Base-by-base conservation (phyloP, 345 rosid species). In the Eutrema japonicum region DNA sequence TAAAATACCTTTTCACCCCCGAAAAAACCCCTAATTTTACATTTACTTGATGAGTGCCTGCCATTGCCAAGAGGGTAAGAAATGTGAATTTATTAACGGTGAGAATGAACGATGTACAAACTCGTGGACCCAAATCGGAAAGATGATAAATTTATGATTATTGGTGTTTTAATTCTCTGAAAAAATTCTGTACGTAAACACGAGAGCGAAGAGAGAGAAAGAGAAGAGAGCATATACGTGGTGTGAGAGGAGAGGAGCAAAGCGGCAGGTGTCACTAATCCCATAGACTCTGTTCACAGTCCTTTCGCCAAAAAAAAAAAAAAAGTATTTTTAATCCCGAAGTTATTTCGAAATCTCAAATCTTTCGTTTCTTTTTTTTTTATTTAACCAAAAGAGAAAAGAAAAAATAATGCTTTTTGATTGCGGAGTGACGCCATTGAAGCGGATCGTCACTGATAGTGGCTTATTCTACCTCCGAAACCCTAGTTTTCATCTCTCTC, bases 181-280 rank as follows among this genome's bases (percentile, higher is more conserved):
- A 32, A 33, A 53, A 2, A 10, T 10, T 61, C 70, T 68, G 56
- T 68, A 52, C 63, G 68, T 55, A 48, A 66, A 59, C 72, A 65
- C 71, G 43, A 57, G 67, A 66, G 46, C 11, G 57, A 48, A 10
- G 61, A 58, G 70, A 66, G 67, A 45, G 30, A 40, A 10, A 32
- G 13, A 49, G 51, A 53, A 50, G 60, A 33, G 70, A 66, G 55
- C 35, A 51, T 6, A 69, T 72, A 81, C 86, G 87, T 81, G 89
- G 62, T 41, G 61, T 42, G 68, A 74, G 64, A 32, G 50, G 77
- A 75, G 47, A 74, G 80, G 82, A 74, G 72, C 53, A 41, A 58
- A 57, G 72, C 55, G 76, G 80, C 83, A 84, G 85, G 85, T 89
- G 85, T 69, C 88, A 51, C 63, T 3, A 45, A 64, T 78, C 64